Base-by-base conservation (phyloP, 2,329 filamentous ascomycete species). In the Scolecobasidium constrictum region DNA sequence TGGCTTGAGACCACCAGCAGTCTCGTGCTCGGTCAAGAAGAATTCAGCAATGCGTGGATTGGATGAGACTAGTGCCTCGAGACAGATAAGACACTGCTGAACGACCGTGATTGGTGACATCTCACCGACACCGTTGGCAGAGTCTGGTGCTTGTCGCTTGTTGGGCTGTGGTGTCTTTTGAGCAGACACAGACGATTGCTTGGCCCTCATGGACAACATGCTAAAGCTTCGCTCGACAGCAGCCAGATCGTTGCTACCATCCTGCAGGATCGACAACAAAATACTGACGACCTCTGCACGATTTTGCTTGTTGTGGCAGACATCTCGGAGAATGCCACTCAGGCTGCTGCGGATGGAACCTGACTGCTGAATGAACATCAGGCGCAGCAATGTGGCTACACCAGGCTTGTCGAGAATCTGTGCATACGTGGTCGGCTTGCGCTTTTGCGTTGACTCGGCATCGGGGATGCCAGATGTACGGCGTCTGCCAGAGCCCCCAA, bases 331-430 rank as follows among this genome's bases (percentile, higher is more conserved):
- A 42, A 98, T 85, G 43, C 82, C 81, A 57, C 92, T 90, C 42
- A 98, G 72, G 46, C 86, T 84, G 48, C 74, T 78, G 50, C 87
- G 85, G 38, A 92, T 82, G 48, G 85, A 92, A 17, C 85, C 86
- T 49, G 90, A 85, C 50, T 95, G 86, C 38, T 86, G 83, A 53
- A 96, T 87, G 60, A 98, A 98, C 90, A 98, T 95, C 7, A 98
- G 74, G n/a, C 93, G 85, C 35, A 98, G 72, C 23, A 98, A 69
- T n/a, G 92, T 96, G 19, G 93, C 92, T 50, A 98, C 81, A 19
- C 93, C 92, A 37, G 88, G 76, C 64, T 94, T 95, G 62, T 98
- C 92, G 21, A 98, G 76, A 83, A 98, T 94, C 59, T 98, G 92
- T 18, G 94, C 84, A 45, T 93, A 83, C 17, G 86, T 81, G 47